These are phyloP conservation scores for Fusarium compactum DNA, from an alignment of 2,329 filamentous ascomycete species.

Conservation along the genomic window DNA sequence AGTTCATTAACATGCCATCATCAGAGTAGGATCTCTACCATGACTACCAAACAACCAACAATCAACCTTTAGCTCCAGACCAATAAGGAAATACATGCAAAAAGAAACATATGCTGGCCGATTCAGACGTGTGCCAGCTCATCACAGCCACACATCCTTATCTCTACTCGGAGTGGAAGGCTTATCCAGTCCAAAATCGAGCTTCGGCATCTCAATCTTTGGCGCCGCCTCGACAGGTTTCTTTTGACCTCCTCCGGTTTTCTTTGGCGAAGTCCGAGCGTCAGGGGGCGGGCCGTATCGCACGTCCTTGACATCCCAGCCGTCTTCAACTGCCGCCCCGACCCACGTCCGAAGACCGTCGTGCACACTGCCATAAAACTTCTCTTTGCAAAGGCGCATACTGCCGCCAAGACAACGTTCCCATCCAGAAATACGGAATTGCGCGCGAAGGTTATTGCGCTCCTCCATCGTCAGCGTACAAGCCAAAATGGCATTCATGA, in stretches of 20 bases:
- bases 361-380: conserved; percentile 94
- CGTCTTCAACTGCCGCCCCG: conserved; percentile 85
- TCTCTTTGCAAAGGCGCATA: conserved; percentile 93
- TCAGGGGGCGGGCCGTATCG: conserved; percentile 72
- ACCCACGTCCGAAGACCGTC: conserved; percentile 92
- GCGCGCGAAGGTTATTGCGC: conserved; percentile 81
- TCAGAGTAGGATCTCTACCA: conserved; percentile 47
- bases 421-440: conserved; percentile 86
- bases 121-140: conserved; percentile 16
- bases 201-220: conserved; percentile 70
- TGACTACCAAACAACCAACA: conserved; percentile 48
- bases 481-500: conserved; percentile 90
- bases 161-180: conserved; percentile 48
- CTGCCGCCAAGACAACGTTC: conserved; percentile 90
- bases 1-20: conserved; percentile 57
- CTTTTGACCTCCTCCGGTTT: conserved; percentile 54
- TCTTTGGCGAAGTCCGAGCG: conserved; percentile 50
- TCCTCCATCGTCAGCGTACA: conserved; percentile 76
- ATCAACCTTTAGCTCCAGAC: conserved; percentile 42
- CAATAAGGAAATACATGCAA: conserved; percentile 42
- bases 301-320: conserved; percentile 86
- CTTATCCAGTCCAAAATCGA: conserved; percentile 62
- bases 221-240: conserved; percentile 68
- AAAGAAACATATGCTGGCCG: conserved; percentile 39
- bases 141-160: conserved; percentile 51